Evolutionary conservation across 441 rosid genomes (phyloP).

Genomic region (Monsonia emarginata): DNA sequence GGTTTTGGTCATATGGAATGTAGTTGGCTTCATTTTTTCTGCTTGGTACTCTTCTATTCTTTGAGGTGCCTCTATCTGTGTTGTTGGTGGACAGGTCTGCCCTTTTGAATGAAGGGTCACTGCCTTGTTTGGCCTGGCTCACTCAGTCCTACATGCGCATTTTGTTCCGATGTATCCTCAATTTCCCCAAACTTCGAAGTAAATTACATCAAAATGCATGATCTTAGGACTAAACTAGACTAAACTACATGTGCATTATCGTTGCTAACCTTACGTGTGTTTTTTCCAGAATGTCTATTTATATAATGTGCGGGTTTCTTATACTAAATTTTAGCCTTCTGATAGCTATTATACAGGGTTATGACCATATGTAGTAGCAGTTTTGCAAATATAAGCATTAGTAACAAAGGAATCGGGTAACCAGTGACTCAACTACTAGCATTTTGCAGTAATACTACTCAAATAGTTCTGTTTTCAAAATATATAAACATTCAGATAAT

Average conservation of each 20-base stretch:
- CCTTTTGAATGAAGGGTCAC: constrained; percentile 42
- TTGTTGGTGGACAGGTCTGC: constrained; percentile 26
- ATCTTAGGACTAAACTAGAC: no score
- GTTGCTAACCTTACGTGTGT: no score
- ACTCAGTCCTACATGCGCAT: no score
- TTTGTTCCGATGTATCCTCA: no score
- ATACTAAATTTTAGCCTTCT: no score
- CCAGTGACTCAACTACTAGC: neutral
- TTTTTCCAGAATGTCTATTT: no score
- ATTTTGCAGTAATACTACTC: neutral
- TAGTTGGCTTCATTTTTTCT: no score
- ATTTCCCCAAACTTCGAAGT: no score
- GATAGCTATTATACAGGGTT: neutral
- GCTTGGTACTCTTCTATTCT: no score
- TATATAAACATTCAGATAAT: neutral
- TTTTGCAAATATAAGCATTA: neutral
- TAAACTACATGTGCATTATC: no score
- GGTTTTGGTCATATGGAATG: constrained; percentile 19
- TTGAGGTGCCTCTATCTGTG: constrained; percentile 38
- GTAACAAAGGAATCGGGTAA: neutral
- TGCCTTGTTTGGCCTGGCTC: constrained; percentile 21
- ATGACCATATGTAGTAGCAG: neutral
- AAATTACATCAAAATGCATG: no score
- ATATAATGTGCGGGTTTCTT: no score
- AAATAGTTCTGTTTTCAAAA: neutral